phyloP scores from a whole-genome alignment of 129 eudicot genomes.

The Glebionis coronaria region DNA sequence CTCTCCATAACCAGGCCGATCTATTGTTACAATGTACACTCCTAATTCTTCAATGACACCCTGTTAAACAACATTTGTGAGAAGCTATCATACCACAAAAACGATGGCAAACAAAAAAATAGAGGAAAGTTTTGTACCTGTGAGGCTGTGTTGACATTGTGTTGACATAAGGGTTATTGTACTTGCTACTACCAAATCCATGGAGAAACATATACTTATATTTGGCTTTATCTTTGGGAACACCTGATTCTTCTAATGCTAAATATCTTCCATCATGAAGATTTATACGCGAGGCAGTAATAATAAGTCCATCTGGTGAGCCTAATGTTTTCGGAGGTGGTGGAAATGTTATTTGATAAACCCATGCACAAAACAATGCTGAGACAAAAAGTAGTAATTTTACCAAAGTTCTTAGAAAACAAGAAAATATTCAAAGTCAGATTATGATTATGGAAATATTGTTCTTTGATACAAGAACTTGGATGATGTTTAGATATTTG shows the following conservation, averaged over 20 bases:
- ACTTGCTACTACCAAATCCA: conserved; percentile 52
- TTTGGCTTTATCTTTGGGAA: conserved; percentile 59
- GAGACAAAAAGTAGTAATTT: conserved; percentile 41
- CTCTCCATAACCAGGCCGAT: conserved; percentile 77
- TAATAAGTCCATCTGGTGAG: conserved; percentile 58
- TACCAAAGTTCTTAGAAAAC: conserved; percentile 37
- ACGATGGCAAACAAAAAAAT: background rate
- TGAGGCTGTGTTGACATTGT: conserved; percentile 43
- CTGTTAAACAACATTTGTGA: conserved; percentile 19
- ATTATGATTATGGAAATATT: too few relatives aligned
- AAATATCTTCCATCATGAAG: conserved; percentile 77
- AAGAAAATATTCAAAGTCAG: too few relatives aligned
- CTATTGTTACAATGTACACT: conserved; percentile 50
- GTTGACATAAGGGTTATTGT: conserved; percentile 45
- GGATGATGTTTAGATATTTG: too few relatives aligned
- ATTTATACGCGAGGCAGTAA: conserved; percentile 65
- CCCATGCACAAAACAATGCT: conserved; percentile 53
- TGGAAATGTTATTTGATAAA: conserved; percentile 54
- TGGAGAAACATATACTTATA: conserved; percentile 57
- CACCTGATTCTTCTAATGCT: conserved; percentile 68
- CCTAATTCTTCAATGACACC: conserved; percentile 47
- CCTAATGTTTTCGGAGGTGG: conserved; percentile 70
- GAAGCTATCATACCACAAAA: too few relatives aligned
- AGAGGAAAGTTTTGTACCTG: conserved; percentile 29
- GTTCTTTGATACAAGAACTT: too few relatives aligned